phyloP scores from a whole-genome alignment of 2,329 filamentous ascomycete species.

The Scedosporium boydii region DNA sequence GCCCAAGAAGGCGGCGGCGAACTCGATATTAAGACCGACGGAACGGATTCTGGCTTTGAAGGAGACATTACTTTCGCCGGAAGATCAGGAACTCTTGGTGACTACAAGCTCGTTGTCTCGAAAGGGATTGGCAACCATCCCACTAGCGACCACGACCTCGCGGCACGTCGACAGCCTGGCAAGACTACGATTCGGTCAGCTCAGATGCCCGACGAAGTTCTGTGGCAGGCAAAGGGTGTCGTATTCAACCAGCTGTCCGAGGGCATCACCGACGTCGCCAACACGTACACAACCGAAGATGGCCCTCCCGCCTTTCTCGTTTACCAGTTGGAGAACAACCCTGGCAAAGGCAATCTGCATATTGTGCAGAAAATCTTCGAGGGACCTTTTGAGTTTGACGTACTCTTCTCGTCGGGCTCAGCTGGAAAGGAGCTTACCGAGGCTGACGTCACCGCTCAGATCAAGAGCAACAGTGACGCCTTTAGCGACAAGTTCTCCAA shows the following conservation, averaged over 20 bases:
- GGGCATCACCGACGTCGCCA: slow-evolving; percentile 37
- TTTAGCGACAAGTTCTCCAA: slow-evolving; percentile 69
- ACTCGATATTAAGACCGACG: slow-evolving; percentile 41
- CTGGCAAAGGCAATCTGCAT: slow-evolving; percentile 69
- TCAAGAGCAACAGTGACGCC: slow-evolving; percentile 52
- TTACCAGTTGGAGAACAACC: slow-evolving; percentile 65
- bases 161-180: slow-evolving; percentile 60
- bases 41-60: slow-evolving; percentile 39
- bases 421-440: slow-evolving; percentile 43
- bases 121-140: slow-evolving; percentile 55
- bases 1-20: slow-evolving; percentile 65
- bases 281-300: slow-evolving; percentile 44
- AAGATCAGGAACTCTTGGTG: slow-evolving; percentile 60
- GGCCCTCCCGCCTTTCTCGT: slow-evolving; percentile 79
- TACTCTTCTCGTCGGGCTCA: slow-evolving; percentile 78
- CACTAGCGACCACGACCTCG: slow-evolving; percentile 55
- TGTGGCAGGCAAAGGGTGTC: slow-evolving; percentile 77
- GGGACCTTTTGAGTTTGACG: slow-evolving; percentile 85
- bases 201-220: slow-evolving; percentile 52
- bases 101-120: slow-evolving; percentile 72
- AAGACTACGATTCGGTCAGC: slow-evolving; percentile 67
- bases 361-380: slow-evolving; percentile 86
- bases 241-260: slow-evolving; percentile 45
- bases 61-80: slow-evolving; percentile 63
- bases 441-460: slow-evolving; percentile 59